Evolutionary conservation across 108 stramenopile genomes (phyloP), one percentile per base, ranked within the genome.

Genomic region (Nitzschia palea): DNA sequence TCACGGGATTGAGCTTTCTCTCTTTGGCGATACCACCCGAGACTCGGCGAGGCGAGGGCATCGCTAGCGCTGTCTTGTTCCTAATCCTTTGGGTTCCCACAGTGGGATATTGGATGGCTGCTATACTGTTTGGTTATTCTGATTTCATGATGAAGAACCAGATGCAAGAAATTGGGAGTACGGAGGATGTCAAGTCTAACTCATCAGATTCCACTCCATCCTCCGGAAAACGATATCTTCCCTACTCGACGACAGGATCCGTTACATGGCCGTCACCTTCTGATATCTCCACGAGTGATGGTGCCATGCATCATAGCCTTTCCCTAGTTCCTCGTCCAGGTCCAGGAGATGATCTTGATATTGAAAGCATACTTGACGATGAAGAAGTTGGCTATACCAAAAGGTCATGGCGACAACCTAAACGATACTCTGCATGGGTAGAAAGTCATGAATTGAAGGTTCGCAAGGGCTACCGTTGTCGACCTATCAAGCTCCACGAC

Each of bases 1-100:
- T 73, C 29, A 43, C 44, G 25, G 71, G 63, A 0, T 18, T 65
- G 10, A 57, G 40, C n/a, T 65, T 73, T 43, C 31, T 59, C 28
- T 51, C 54, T 17, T 40, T 47, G 47, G 30, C 62, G 3, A 43
- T 43, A 1, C 37, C 59, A 2, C 25, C 59, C 6, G 59, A 64
- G 17, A 47, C 28, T 20, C 12, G n/a, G 29, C 44, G 28, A 2
- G 63, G 36, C 9, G 63, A 48, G 25, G 55, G 55, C 29, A n/a
- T 51, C 26, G 29, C 29, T 2, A 33, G 2, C 20, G 34, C 12
- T 3, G 31, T 42, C 2, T 34, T 60, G 12, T 37, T 40, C 4
- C 31, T 60, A 2, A 1, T 25, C 6, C 37, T 60, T 42, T 60
- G 59, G 59, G 43, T 40, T 26, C 59, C 59, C 18, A 60, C 29